Conservation (phyloP, 2,329 filamentous ascomycete genomes). For the Fusarium xylarioides region DNA sequence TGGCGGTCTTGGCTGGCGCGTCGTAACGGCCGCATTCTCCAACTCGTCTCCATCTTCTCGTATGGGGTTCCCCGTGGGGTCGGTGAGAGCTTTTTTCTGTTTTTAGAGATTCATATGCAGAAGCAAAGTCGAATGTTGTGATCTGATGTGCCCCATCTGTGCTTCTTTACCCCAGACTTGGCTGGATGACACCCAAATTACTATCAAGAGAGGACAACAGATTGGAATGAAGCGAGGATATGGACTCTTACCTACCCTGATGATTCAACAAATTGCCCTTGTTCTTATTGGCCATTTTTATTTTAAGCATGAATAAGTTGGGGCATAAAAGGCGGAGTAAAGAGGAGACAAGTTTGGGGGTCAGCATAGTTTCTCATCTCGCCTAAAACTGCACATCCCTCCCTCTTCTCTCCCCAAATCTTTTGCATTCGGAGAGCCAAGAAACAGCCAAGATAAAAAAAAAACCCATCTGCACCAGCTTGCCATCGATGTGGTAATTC, state of each 20-base stretch:
- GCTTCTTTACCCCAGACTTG: background rate
- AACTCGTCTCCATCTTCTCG: background rate
- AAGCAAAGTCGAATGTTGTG: conserved; percentile 2
- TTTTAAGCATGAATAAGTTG: conserved; percentile 24
- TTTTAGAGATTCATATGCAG: background rate
- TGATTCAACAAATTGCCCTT: background rate
- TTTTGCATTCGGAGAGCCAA: background rate
- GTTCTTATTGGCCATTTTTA: background rate
- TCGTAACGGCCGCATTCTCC: conserved; percentile 18
- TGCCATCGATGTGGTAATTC: background rate
- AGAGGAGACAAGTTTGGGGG: background rate
- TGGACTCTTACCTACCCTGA: too few species aligned
- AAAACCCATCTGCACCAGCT: background rate
- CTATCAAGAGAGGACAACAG: too few species aligned
- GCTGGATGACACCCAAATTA: background rate
- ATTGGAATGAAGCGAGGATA: too few species aligned
- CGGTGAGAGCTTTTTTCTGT: background rate
- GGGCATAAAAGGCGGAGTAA: conserved; percentile 13
- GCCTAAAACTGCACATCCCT: background rate
- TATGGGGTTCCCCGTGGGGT: conserved; percentile 27
- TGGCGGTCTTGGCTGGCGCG: conserved; percentile 19
- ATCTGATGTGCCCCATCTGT: conserved; percentile 18
- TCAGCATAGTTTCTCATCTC: background rate
- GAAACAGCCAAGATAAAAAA: conserved; percentile 4
- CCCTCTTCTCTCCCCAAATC: background rate